phyloP scores from a whole-genome alignment of 352 stramenopile species.

The Pythium monospermum region DNA sequence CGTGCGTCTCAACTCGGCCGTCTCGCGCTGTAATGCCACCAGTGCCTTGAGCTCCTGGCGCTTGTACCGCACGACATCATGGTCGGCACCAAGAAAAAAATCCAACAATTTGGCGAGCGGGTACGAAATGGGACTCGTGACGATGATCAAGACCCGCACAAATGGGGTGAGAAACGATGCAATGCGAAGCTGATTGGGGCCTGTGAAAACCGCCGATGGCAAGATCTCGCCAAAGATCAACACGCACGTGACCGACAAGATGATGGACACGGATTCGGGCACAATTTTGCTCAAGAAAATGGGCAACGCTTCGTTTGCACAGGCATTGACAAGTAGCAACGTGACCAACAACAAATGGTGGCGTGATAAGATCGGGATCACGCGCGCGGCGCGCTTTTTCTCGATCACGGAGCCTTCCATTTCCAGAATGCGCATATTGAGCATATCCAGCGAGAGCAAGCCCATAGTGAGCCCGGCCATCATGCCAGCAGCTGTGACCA shows the following conservation, averaged over 20 bases:
- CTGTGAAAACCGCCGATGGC: conserved; percentile 93
- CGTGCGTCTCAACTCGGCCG: background rate
- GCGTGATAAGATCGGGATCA: conserved; percentile 86
- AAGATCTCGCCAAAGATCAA: conserved; percentile 97
- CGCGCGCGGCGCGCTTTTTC: conserved; percentile 60
- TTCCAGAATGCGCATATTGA: conserved; percentile 77
- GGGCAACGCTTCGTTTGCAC: conserved; percentile 92
- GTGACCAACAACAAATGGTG: conserved; percentile 94
- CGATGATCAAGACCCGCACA: conserved; percentile 81
- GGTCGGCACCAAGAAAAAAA: conserved; percentile 73
- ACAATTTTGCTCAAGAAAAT: conserved; percentile 92
- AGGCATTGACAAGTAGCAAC: conserved; percentile 92
- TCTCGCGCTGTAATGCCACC: conserved; percentile 73
- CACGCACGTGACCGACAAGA: conserved; percentile 94
- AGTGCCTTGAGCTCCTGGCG: conserved; percentile 87
- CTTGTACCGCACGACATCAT: conserved; percentile 82
- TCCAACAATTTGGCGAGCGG: conserved; percentile 91
- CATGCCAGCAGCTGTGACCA: conserved; percentile 51
- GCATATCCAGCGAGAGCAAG: conserved; percentile 70
- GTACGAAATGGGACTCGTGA: conserved; percentile 87
- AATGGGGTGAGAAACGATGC: conserved; percentile 74
- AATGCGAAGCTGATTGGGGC: conserved; percentile 90
- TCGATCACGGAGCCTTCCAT: conserved; percentile 65
- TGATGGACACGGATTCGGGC: conserved; percentile 80
- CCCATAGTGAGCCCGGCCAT: conserved; percentile 81